These are phyloP conservation scores for Aspergillus floridensis DNA, from an alignment of 2,329 filamentous ascomycete genomes.

Conservation along the genomic window DNA sequence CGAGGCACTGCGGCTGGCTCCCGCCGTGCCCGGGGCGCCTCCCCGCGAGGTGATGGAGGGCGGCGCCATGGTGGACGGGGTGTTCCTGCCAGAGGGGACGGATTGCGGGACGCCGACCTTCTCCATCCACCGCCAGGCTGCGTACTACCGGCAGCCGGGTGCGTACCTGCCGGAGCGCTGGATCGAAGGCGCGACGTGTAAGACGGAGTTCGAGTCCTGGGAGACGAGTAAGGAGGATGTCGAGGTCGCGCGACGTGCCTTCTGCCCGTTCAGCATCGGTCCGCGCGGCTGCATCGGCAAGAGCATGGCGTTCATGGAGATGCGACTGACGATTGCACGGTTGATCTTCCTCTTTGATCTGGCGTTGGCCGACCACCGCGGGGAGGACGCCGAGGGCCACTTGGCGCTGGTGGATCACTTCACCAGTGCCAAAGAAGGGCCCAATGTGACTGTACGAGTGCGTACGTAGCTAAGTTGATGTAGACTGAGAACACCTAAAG, in stretches of 20 bases:
- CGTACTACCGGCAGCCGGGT: conserved; percentile 61
- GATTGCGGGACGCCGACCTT: conserved; percentile 66
- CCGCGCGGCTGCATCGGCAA: conserved; percentile 45
- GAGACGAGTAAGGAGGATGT: conserved; percentile 50
- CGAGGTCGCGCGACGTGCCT: conserved; percentile 61
- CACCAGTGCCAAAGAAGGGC: conserved; percentile 37
- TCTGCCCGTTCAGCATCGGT: conserved; percentile 59
- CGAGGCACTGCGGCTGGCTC: conserved; percentile 42
- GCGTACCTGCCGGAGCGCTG: conserved; percentile 64
- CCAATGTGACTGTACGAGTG: conserved; percentile 30
- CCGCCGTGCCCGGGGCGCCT: conserved; percentile 38
- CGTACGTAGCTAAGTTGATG: not conserved
- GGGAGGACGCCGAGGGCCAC: conserved; percentile 36
- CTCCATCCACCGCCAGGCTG: conserved; percentile 64
- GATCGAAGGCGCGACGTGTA: conserved; percentile 51
- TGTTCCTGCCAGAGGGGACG: conserved; percentile 50
- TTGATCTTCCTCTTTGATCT: conserved; percentile 43
- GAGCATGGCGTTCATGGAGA: conserved; percentile 44
- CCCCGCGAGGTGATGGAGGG: conserved; percentile 41
- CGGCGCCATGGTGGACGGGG: conserved; percentile 37
- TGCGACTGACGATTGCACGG: conserved; percentile 39
- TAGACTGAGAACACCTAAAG: not conserved
- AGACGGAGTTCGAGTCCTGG: conserved; percentile 36
- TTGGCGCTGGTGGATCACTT: conserved; percentile 40
- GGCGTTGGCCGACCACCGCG: conserved; percentile 31